These are phyloP conservation scores for Aspergillus floridensis DNA, from an alignment of 2,329 filamentous ascomycete genomes.

Conservation along the genomic window DNA sequence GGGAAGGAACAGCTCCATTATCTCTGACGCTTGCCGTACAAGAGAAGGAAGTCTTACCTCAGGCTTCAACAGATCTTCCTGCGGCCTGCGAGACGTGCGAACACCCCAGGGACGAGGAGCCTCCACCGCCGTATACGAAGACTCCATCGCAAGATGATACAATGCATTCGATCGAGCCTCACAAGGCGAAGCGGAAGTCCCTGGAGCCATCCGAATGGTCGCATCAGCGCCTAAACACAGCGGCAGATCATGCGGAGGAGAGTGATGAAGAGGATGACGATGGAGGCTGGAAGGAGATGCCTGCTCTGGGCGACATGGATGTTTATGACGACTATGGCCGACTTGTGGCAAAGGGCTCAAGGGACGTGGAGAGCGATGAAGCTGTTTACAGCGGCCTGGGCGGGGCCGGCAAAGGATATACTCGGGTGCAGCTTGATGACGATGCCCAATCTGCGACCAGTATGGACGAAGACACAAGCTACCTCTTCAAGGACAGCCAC, in stretches of 20 bases:
- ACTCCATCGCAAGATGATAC: constrained; percentile 7
- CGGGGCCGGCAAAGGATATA: constrained; percentile 92
- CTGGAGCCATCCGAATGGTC: constrained; percentile 75
- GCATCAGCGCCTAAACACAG: constrained; percentile 71
- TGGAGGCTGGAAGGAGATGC: constrained; percentile 85
- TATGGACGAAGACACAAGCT: constrained; percentile 95
- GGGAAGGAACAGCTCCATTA: constrained; percentile 5
- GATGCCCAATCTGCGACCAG: constrained; percentile 92
- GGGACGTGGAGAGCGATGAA: constrained; percentile 63
- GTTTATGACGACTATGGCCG: constrained; percentile 93
- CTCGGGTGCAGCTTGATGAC: constrained; percentile 89
- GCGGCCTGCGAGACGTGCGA: constrained; percentile 7
- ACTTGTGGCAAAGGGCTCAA: constrained; percentile 76
- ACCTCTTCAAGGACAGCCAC: constrained; percentile 77
- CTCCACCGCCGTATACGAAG: constrained; percentile 19
- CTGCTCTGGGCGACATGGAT: constrained; percentile 85
- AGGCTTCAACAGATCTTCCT: not conserved
- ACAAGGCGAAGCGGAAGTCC: constrained; percentile 25
- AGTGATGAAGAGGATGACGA: constrained; percentile 59
- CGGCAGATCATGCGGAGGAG: constrained; percentile 40
- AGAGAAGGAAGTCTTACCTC: not conserved
- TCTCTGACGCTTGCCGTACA: constrained; percentile 1
- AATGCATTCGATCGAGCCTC: constrained; percentile 11
- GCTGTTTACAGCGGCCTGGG: constrained; percentile 75
- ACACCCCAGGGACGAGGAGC: constrained; percentile 5